Evolutionary conservation across 139 green algal species (phyloP).

Genomic region (Trebouxia sp.): DNA sequence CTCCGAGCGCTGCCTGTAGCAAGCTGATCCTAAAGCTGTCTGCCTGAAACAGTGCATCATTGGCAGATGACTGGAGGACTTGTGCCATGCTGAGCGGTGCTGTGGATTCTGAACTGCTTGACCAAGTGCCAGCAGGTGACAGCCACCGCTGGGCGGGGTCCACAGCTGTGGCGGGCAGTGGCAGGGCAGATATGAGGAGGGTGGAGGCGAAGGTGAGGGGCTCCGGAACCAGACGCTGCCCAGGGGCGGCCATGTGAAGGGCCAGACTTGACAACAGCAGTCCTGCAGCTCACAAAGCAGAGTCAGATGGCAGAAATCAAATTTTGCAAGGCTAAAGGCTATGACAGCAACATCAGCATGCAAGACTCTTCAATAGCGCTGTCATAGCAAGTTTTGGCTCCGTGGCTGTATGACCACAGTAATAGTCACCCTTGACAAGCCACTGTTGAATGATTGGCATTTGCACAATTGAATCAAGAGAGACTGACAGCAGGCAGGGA

Average conservation of each 20-base stretch:
- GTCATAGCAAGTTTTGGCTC: neutral
- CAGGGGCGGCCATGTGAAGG: slow-evolving; percentile 46
- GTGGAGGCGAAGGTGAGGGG: slow-evolving; percentile 53
- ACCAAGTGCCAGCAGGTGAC: slow-evolving; percentile 20
- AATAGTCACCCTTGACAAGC: neutral
- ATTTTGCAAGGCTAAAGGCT: no score
- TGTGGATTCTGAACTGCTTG: neutral
- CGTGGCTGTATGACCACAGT: neutral
- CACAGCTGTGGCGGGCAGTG: neutral
- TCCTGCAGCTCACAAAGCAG: slow-evolving; percentile 34
- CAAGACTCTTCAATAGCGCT: no score
- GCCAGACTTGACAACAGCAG: slow-evolving; percentile 49
- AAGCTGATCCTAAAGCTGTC: slow-evolving; percentile 41
- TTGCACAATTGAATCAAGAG: no score
- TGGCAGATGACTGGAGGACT: neutral
- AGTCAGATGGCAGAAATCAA: no score
- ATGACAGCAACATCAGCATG: no score
- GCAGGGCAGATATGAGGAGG: slow-evolving; percentile 31
- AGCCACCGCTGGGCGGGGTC: neutral
- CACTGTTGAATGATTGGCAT: no score
- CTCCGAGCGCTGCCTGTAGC: slow-evolving; percentile 47
- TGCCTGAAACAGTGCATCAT: slow-evolving; percentile 7
- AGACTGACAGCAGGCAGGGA: neutral
- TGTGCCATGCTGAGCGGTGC: slow-evolving; percentile 21
- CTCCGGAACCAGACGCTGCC: slow-evolving; percentile 64